Evolutionary conservation across 306 rosid species (phyloP).

Genomic region (Geum urbanum): DNA sequence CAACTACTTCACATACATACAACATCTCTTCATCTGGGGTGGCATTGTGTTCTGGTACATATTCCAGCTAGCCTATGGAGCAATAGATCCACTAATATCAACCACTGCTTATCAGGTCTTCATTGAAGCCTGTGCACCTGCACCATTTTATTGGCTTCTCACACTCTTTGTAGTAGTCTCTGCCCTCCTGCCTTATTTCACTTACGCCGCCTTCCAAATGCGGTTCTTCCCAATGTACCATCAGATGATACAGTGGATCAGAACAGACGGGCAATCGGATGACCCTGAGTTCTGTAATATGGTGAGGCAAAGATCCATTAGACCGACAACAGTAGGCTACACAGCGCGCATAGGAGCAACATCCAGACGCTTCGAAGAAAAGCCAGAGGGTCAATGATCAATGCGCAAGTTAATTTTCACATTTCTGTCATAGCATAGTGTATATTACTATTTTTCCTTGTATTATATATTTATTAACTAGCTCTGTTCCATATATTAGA

Average conservation of each 20-base stretch:
- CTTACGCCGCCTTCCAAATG: slow-evolving; percentile 59
- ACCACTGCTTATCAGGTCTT: slow-evolving; percentile 89
- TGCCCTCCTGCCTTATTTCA: slow-evolving; percentile 64
- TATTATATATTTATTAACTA: slow-evolving; percentile 26
- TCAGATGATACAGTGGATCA: slow-evolving; percentile 90
- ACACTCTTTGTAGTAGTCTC: slow-evolving; percentile 56
- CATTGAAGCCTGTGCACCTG: slow-evolving; percentile 83
- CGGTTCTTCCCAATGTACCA: slow-evolving; percentile 82
- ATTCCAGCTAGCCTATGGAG: slow-evolving; percentile 85
- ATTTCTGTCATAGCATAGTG: slow-evolving; percentile 23
- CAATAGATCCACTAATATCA: slow-evolving; percentile 56
- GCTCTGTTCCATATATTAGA: background rate
- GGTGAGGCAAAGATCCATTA: slow-evolving; percentile 72
- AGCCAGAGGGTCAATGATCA: slow-evolving; percentile 18
- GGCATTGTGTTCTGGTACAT: slow-evolving; percentile 70
- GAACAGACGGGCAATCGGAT: slow-evolving; percentile 58
- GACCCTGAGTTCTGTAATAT: slow-evolving; percentile 76
- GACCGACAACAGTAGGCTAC: slow-evolving; percentile 72
- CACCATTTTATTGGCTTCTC: slow-evolving; percentile 72
- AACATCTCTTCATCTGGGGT: slow-evolving; percentile 94
- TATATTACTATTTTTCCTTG: slow-evolving; percentile 42
- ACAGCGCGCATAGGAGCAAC: slow-evolving; percentile 83
- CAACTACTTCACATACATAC: slow-evolving; percentile 77
- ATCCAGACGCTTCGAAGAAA: slow-evolving; percentile 52
- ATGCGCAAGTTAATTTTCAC: slow-evolving; percentile 6